Evolutionary conservation across 2,329 filamentous ascomycete species (phyloP).

Genomic region (Claviceps lovelessii): DNA sequence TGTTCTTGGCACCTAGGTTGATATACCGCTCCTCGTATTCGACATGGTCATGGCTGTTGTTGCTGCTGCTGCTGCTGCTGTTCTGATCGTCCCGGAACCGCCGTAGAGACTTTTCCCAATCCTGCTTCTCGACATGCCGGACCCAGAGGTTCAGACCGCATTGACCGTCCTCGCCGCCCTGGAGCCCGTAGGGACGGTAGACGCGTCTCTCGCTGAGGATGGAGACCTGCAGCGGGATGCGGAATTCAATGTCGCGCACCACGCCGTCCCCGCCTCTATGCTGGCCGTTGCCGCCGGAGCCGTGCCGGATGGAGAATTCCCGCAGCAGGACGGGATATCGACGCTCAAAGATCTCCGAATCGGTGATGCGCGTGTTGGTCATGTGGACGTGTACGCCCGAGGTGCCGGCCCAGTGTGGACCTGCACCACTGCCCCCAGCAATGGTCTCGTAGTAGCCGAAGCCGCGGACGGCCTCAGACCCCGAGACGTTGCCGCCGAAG

Average conservation of each 20-base stretch:
- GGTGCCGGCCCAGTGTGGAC: slow-evolving; percentile 34
- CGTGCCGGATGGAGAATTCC: slow-evolving; percentile 51
- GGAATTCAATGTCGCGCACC: slow-evolving; percentile 64
- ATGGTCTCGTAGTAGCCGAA: slow-evolving; percentile 48
- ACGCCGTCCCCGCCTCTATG: slow-evolving; percentile 61
- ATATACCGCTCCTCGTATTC: slow-evolving; percentile 48
- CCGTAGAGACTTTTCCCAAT: slow-evolving; percentile 31
- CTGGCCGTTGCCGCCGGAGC: slow-evolving; percentile 50
- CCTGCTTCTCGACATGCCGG: slow-evolving; percentile 48
- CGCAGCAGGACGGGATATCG: slow-evolving; percentile 57
- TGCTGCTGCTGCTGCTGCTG: slow-evolving; percentile 6
- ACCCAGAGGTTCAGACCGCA: slow-evolving; percentile 84
- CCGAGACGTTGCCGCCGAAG: slow-evolving; percentile 38
- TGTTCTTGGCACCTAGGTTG: slow-evolving; percentile 69
- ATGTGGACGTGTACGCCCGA: slow-evolving; percentile 36
- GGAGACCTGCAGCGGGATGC: slow-evolving; percentile 60
- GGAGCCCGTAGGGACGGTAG: slow-evolving; percentile 52
- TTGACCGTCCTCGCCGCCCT: slow-evolving; percentile 64
- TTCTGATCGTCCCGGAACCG: slow-evolving; percentile 19
- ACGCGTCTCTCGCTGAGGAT: slow-evolving; percentile 69
- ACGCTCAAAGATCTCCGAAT: slow-evolving; percentile 30
- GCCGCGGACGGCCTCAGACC: slow-evolving; percentile 23
- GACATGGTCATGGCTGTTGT: slow-evolving; percentile 18
- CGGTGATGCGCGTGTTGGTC: slow-evolving; percentile 69
- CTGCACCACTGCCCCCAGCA: slow-evolving; percentile 52